Evolutionary conservation across 2,329 filamentous ascomycete species (phyloP), one percentile per base, ranked within the genome.

Genomic region (Leptographium procerum): DNA sequence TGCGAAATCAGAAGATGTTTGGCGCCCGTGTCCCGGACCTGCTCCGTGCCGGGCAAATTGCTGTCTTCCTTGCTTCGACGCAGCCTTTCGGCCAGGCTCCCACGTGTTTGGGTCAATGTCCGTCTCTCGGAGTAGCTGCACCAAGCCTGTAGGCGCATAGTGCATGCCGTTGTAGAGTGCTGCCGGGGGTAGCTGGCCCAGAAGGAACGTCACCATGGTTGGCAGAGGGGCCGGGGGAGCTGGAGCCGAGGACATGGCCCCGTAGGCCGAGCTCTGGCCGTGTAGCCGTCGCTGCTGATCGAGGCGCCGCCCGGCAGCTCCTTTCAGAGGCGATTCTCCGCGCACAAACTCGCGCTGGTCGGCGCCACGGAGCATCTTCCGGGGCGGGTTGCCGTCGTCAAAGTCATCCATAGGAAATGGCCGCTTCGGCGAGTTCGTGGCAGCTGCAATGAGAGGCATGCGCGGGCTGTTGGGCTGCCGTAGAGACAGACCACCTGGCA

Each of bases 281-380:
- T 81, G 81, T 65, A 80, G 83, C 6, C 84, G 78, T 56, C 83
- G 80, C 68, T 89, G 85, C 68, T 94, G 88, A 66, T 94, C 89
- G 26, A 95, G 78, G 40, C 91, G 86, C 58, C 91, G 86, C 29
- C 90, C 89, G 43, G 92, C 90, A 1, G 89, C 89, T 16, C 90
- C 90, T 70, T 97, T 99, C 43, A 97, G 79, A 0, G 95, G 94
- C 6, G 92, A 97, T 59, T 89, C 91, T n/a, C 87, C 91, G 55
- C 94, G 85, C 57, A 86, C 82, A 61, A 96, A 81, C 69, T 96
- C 96, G 65, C 91, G 88, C 5, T 68, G 65, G 56, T 89, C 91
- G 14, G 86, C 91, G 4, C 36, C 56, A 51, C 95, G 85, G 54
- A 86, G 82, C 56, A 96, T 80, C 70, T 97, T 96, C 65, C 91